Evolutionary conservation across 306 rosid species (phyloP).

Genomic region (Lablab purpureus): DNA sequence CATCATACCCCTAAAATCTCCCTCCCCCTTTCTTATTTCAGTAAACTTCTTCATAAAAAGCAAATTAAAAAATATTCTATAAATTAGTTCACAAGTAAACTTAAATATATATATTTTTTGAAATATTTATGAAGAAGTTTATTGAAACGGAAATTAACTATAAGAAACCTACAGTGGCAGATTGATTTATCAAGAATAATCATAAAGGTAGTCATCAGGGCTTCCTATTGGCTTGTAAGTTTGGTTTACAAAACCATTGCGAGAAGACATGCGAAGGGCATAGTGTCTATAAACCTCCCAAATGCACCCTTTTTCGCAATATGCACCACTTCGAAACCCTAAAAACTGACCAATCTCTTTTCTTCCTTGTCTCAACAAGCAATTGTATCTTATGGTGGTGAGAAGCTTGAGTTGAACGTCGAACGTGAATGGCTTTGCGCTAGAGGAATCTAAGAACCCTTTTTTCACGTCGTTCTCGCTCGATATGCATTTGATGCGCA

Average conservation of each 20-base stretch:
- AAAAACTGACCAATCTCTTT: constrained; percentile 52
- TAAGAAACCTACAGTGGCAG: no score
- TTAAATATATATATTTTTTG: no score
- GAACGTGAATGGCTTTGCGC: constrained; percentile 23
- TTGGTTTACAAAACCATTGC: constrained; percentile 41
- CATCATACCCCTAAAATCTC: no score
- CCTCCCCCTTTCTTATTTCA: no score
- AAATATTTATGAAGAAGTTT: no score
- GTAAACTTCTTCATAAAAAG: no score
- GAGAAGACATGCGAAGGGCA: constrained; percentile 34
- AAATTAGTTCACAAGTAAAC: no score
- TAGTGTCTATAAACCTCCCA: constrained; percentile 45
- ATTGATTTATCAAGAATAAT: constrained; percentile 34
- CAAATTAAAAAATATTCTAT: no score
- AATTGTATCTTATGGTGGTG: constrained; percentile 50
- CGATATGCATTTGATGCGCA: constrained; percentile 51
- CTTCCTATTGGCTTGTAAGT: constrained; percentile 48
- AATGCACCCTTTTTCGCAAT: constrained; percentile 45
- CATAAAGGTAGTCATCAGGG: constrained; percentile 47
- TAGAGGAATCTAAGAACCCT: constrained; percentile 32
- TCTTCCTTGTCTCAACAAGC: constrained; percentile 30
- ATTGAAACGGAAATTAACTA: no score
- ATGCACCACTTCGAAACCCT: constrained; percentile 50
- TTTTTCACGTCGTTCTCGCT: constrained; percentile 33
- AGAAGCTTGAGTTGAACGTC: constrained; percentile 44